Percentiles rank a stretch among this genome's conserved stretches.
phyloP scores from a whole-genome alignment of 768 basidiomycete genomes.

The Cytidiella melzeri region DNA sequence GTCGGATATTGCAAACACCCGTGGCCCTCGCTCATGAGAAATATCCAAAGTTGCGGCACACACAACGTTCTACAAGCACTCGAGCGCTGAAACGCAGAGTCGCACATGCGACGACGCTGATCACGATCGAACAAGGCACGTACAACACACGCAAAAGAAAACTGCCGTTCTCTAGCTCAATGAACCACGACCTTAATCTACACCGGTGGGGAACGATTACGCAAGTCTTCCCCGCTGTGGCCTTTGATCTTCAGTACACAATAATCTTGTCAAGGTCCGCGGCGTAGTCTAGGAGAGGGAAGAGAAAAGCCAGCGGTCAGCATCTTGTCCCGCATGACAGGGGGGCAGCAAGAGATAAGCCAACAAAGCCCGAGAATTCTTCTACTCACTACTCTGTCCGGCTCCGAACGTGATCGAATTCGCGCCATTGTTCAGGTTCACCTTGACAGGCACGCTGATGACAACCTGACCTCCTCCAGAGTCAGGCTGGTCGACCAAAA shows the following conservation, averaged over 20 bases:
- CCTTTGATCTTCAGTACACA: slow-evolving; percentile 41
- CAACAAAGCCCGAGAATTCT: neutral
- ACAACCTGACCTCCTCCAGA: slow-evolving; percentile 49
- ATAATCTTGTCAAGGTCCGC: slow-evolving; percentile 57
- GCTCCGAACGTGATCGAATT: slow-evolving; percentile 47
- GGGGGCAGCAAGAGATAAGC: too few relatives aligned
- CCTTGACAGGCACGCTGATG: slow-evolving; percentile 50
- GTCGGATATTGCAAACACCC: neutral
- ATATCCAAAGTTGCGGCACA: neutral
- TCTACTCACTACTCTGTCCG: slow-evolving; percentile 42
- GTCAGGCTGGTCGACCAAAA: slow-evolving; percentile 52
- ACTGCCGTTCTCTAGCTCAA: neutral
- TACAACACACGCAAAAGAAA: neutral
- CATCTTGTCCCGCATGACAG: neutral
- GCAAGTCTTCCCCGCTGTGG: neutral
- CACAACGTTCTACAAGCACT: neutral
- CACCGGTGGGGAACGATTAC: neutral
- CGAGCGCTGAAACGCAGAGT: too few relatives aligned
- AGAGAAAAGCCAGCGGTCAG: slow-evolving; percentile 1
- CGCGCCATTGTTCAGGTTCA: slow-evolving; percentile 41
- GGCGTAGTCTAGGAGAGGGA: slow-evolving; percentile 38
- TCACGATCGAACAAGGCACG: neutral
- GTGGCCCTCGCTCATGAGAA: neutral
- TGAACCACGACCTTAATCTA: neutral
- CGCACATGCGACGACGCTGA: too few relatives aligned